Base-by-base conservation (phyloP, 257 asterid species). In the Solanum clarkiae region DNA sequence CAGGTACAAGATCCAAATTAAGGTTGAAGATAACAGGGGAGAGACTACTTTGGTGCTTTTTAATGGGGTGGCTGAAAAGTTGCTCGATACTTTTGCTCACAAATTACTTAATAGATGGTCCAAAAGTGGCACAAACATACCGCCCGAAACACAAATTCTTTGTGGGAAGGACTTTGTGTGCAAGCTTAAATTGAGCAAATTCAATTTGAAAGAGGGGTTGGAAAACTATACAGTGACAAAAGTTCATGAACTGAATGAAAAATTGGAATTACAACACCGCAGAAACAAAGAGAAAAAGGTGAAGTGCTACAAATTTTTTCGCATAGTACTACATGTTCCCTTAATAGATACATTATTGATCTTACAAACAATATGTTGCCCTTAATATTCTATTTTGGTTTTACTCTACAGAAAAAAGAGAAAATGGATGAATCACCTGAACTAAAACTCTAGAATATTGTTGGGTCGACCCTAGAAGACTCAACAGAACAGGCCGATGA, bases 391-490 rank as follows among this genome's bases (percentile, higher is more conserved):
- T 32, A 32, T 32, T 32, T 3, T 32, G 4, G 0, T 2, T 32
- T 32, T 32, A 32, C 36, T 32, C 36, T 32, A 32, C 0, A 32
- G 36, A 0, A 32, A 26, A 32, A 32, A 32, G 36, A 32, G 36
- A 32, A 32, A 32, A 0, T 32, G 36, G 4, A 32, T 32, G 36
- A 32, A 32, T 32, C 36, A 32, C 36, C 36, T 32, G 36, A 32
- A 32, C 36, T 32, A 32, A 32, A 32, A 32, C 36, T 32, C 4
- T 0, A 32, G 36, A 3, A 32, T 32, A 0, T 32, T 32, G 36
- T 32, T 32, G 0, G 0, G 36, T 32, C 36, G 4, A 32, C 36
- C 0, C 2, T 0, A 32, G 36, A 32, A 0, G 0, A 32, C 36
- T 32, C 36, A 32, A 32, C 36, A 32, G 4, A 32, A 32, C 0